Base-by-base conservation (phyloP, 108 stramenopile genomes). In the Pinguiococcus pyrenoidosus region DNA sequence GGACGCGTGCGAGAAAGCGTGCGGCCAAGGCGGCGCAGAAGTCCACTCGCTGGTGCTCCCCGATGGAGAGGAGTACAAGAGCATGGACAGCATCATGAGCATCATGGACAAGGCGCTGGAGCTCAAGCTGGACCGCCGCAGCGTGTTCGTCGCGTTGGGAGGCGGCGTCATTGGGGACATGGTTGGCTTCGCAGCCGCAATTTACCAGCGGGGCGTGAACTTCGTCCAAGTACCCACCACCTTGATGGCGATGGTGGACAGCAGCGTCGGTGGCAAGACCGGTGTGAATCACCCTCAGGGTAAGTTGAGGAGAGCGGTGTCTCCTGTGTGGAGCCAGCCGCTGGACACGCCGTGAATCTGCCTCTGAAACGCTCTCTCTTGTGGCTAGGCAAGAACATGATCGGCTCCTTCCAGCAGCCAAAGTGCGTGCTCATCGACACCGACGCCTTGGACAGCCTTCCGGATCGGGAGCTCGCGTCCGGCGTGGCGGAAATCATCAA, bases 161-260 rank as follows among this genome's bases (percentile, higher is more conserved):
- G 96, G 96, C 6, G 96, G 96, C 4, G 96, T 98, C 1, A 92
- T 94, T 59, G 92, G 92, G 8, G 96, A 98, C 72, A 87, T 98
- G 83, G 89, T 87, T 0, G 96, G 96, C 8, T 98, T 94, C 67
- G 96, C 92, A 2, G 83, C 89, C 3, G 87, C 96, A 22, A 82
- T 90, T 54, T 92, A 87, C 71, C 86, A 86, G 59, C 75, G 96
- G 25, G 96, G 96, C 23, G 81, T 98, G 49, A 80, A 87, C 40
- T 91, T 98, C 58, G 72, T 94, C 49, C 91, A 94, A 62, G 51
- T 61, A 4, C 96, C 96, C 35, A 98, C 96, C 21, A 94, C 96
- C 13, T 82, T 98, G 58, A 92, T 98, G 89, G 96, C 96, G 29
- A 92, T 94, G 91, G 92, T 92, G 7, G 96, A 98, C 73, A 76